A percentile compares a stretch with the other conserved stretches of the same genome.
Evolutionary conservation across 108 stramenopile genomes (phyloP).

Genomic region (Asterionellopsis glacialis): DNA sequence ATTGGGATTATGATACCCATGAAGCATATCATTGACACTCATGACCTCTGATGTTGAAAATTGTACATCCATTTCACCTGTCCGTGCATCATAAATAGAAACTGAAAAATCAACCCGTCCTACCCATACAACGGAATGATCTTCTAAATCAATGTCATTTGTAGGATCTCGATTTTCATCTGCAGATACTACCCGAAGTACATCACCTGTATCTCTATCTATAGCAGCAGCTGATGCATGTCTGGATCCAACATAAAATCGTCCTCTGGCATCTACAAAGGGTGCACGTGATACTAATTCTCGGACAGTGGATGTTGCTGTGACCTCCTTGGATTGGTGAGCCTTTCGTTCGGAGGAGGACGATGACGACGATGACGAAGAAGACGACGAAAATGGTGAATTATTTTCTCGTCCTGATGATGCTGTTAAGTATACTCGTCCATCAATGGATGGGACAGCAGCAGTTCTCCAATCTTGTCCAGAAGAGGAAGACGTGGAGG

Average conservation of each 20-base stretch:
- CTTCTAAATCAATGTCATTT: conserved; percentile 18
- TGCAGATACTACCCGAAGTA: conserved; percentile 52
- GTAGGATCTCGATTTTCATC: not conserved
- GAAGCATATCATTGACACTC: conserved; percentile 69
- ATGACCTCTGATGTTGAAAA: conserved; percentile 64
- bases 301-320: conserved; percentile 49
- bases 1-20: conserved; percentile 21
- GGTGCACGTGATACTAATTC: conserved; percentile 72
- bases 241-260: conserved; percentile 68
- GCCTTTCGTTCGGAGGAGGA: not conserved
- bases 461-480: conserved; percentile 16
- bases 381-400: conserved; percentile 1
- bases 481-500: conserved; percentile 10
- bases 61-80: conserved; percentile 59
- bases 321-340: conserved; percentile 22
- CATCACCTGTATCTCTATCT: conserved; percentile 66
- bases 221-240: conserved; percentile 61
- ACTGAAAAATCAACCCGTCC: conserved; percentile 78
- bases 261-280: conserved; percentile 71
- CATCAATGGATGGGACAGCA: conserved; percentile 80
- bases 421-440: conserved; percentile 57
- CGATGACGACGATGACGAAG: not conserved
- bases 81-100: conserved; percentile 68
- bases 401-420: conserved; percentile 4
- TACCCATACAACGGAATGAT: conserved; percentile 73